phyloP scores from a whole-genome alignment of 2,329 filamentous ascomycete genomes.

The Phyllosticta paracitricarpa region DNA sequence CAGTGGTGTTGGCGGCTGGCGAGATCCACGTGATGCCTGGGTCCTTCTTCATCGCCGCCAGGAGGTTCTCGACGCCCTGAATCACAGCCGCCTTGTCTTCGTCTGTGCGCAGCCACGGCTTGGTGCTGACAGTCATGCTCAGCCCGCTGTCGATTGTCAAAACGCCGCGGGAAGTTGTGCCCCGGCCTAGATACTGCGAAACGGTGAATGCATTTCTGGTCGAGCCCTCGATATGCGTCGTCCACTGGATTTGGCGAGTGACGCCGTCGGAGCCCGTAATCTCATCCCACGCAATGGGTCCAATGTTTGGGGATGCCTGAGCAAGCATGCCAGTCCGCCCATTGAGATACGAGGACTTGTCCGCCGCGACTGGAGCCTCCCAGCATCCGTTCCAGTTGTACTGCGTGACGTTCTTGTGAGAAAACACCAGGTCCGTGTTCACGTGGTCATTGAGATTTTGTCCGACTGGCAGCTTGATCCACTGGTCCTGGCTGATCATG shows the following conservation, averaged over 20 bases:
- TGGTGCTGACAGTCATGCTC: conserved; percentile 47
- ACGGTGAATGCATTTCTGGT: conserved; percentile 27
- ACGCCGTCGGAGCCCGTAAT: conserved; percentile 48
- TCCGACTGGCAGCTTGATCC: conserved; percentile 44
- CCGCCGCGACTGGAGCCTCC: conserved; percentile 30
- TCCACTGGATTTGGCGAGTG: conserved; percentile 56
- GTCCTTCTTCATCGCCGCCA: conserved; percentile 44
- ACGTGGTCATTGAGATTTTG: conserved; percentile 43
- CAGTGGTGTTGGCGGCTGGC: conserved; percentile 36
- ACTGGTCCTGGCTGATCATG: conserved; percentile 34
- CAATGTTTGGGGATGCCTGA: conserved; percentile 56
- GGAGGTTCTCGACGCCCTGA: conserved; percentile 51
- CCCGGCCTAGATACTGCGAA: conserved; percentile 52
- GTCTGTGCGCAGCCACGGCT: conserved; percentile 49
- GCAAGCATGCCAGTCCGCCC: conserved; percentile 50
- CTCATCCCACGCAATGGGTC: conserved; percentile 52
- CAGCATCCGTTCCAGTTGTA: conserved; percentile 59
- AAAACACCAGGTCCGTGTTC: conserved; percentile 47
- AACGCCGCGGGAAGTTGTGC: conserved; percentile 50
- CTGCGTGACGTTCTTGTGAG: conserved; percentile 43
- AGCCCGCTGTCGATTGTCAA: conserved; percentile 51
- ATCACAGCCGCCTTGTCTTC: conserved; percentile 56
- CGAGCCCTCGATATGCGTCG: conserved; percentile 49
- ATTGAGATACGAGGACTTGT: conserved; percentile 33
- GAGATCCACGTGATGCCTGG: conserved; percentile 42